A percentile compares a stretch with the other conserved stretches of the same genome.
phyloP scores from a whole-genome alignment of 257 asterid genomes.

The Ocimum tenuiflorum region DNA sequence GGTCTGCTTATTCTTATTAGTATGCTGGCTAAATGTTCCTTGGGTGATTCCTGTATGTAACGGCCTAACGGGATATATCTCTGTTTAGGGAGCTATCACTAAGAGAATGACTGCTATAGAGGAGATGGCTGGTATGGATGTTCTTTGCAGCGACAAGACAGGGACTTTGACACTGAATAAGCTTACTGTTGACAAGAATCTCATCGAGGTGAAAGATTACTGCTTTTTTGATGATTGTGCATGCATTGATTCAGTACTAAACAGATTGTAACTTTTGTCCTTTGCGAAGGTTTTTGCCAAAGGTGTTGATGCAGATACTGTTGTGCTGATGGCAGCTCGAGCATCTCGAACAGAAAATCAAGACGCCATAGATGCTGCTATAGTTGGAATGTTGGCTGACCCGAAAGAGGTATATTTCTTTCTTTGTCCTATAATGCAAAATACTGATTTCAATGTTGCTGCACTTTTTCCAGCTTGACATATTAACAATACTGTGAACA shows the following conservation, averaged over 20 bases:
- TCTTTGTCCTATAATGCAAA: background rate
- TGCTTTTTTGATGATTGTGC: background rate
- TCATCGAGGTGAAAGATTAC: slow-evolving; percentile 61
- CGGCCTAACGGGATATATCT: background rate
- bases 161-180: slow-evolving; percentile 91
- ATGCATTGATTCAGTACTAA: background rate
- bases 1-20: slow-evolving; percentile 33
- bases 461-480: slow-evolving; percentile 6
- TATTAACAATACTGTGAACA: slow-evolving; percentile 22
- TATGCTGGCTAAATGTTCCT: background rate
- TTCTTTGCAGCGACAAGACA: slow-evolving; percentile 94
- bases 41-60: slow-evolving; percentile 5
- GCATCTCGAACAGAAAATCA: slow-evolving; percentile 95
- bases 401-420: slow-evolving; percentile 77
- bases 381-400: slow-evolving; percentile 94
- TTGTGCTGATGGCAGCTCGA: slow-evolving; percentile 95
- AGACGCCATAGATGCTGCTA: slow-evolving; percentile 93
- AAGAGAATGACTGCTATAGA: slow-evolving; percentile 98
- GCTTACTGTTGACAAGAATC: slow-evolving; percentile 94
- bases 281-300: slow-evolving; percentile 64
- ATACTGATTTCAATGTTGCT: background rate
- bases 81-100: slow-evolving; percentile 83
- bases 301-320: slow-evolving; percentile 85
- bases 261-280: background rate
- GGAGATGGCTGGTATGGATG: slow-evolving; percentile 99